Conservation (phyloP, 768 basidiomycete species). For the Butyriboletus loyo region DNA sequence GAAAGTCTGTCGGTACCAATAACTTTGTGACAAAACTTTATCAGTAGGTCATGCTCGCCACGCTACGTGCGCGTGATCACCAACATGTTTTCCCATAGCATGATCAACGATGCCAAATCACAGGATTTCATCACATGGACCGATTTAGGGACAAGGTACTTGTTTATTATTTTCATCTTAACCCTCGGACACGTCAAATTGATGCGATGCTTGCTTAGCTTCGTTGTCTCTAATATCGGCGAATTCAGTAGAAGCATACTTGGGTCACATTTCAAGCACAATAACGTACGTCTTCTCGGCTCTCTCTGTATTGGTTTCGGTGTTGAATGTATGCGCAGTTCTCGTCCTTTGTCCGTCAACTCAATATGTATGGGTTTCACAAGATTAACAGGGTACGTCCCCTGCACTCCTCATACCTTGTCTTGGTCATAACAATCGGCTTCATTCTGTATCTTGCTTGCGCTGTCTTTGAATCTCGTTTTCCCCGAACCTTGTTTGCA, state of each 20-base stretch:
- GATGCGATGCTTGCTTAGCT: slow-evolving; percentile 35
- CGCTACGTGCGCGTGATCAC: not conserved
- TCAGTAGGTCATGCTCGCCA: slow-evolving; percentile 50
- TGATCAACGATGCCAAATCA: slow-evolving; percentile 83
- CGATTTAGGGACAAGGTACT: slow-evolving; percentile 65
- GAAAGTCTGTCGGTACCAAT: slow-evolving; percentile 66
- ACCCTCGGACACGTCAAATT: not conserved
- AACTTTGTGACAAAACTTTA: slow-evolving; percentile 90
- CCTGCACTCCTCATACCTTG: not conserved
- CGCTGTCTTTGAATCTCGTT: not conserved
- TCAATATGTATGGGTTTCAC: slow-evolving; percentile 96
- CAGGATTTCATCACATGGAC: slow-evolving; percentile 83
- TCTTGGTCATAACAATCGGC: slow-evolving; percentile 11
- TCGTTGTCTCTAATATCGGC: slow-evolving; percentile 82
- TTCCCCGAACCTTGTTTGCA: not conserved
- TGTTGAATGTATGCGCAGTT: slow-evolving; percentile 49
- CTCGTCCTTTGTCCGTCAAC: slow-evolving; percentile 90
- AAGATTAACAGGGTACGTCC: slow-evolving; percentile 80
- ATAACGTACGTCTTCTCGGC: slow-evolving; percentile 59
- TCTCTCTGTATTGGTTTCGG: not conserved
- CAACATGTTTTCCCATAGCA: slow-evolving; percentile 42
- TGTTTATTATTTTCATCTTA: not conserved
- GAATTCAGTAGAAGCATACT: slow-evolving; percentile 84
- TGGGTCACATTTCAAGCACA: slow-evolving; percentile 87
- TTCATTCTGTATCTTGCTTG: slow-evolving; percentile 1